A percentile compares a stretch with the other conserved stretches of the same genome.
phyloP scores from a whole-genome alignment of 2,329 filamentous ascomycete species.

The Colletotrichum chrysophilum region DNA sequence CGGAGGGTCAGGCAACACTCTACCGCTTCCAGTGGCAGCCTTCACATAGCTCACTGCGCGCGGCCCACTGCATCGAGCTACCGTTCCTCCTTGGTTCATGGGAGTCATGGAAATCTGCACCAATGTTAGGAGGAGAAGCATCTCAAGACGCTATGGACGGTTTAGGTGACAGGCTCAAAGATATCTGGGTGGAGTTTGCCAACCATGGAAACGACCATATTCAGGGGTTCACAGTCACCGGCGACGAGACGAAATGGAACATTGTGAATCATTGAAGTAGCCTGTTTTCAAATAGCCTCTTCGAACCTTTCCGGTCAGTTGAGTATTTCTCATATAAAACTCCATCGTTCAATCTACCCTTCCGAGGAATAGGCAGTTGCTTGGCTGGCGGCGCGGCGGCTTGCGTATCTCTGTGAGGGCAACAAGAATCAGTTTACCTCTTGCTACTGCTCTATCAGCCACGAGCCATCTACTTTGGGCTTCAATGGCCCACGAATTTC shows the following conservation, averaged over 20 bases:
- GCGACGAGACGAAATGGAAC: neutral
- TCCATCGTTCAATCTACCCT: neutral
- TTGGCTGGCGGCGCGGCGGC: neutral
- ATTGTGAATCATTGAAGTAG: neutral
- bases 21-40: slow-evolving; percentile 6
- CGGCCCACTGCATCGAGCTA: slow-evolving; percentile 23
- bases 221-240: neutral
- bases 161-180: slow-evolving; percentile 13
- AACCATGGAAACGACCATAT: neutral
- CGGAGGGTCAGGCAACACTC: neutral
- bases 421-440: neutral
- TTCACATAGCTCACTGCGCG: slow-evolving; percentile 6
- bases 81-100: slow-evolving; percentile 20
- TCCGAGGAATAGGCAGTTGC: neutral
- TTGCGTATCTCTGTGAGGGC: neutral
- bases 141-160: neutral
- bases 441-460: neutral
- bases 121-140: slow-evolving; percentile 17
- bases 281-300: neutral
- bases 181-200: slow-evolving; percentile 23
- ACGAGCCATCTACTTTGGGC: neutral
- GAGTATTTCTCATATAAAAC: neutral
- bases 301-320: neutral
- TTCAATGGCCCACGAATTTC: neutral
- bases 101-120: slow-evolving; percentile 24